Conservation (phyloP, 2,329 filamentous ascomycete genomes). For the Neophaeococcomyces mojaviensis region DNA sequence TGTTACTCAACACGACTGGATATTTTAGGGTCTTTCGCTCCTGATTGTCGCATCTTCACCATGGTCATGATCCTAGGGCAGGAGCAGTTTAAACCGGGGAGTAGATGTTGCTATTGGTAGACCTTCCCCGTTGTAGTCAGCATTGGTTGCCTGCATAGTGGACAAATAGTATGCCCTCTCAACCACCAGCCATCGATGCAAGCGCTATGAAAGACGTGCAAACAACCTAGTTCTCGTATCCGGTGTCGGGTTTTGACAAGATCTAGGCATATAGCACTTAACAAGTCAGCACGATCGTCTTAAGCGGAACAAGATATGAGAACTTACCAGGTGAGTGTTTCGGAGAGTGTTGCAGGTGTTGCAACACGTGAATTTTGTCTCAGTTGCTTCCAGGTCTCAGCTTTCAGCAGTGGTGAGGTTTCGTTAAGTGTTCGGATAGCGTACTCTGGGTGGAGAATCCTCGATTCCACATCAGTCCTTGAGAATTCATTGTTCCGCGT, state of each 20-base stretch:
- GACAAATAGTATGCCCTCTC: background rate
- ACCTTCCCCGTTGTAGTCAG: no score
- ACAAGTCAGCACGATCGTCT: background rate
- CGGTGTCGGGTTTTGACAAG: background rate
- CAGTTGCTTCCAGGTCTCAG: background rate
- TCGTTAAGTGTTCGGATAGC: background rate
- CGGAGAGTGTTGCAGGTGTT: background rate
- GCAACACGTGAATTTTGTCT: background rate
- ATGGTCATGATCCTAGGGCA: no score
- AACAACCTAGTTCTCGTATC: conserved; percentile 1
- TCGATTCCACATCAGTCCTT: background rate
- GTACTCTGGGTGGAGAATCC: background rate
- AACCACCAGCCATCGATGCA: background rate
- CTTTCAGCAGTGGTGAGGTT: background rate
- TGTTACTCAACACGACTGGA: no score
- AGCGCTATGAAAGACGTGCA: conserved; percentile 1
- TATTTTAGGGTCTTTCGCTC: no score
- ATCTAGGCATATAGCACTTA: background rate
- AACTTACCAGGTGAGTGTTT: background rate
- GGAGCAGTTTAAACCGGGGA: no score
- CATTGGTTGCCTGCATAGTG: no score
- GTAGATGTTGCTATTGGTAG: no score
- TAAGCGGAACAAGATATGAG: background rate
- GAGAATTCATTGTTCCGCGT: background rate
- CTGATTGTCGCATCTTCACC: no score